Percentiles rank a stretch among this genome's conserved stretches.
These are phyloP conservation scores for Anthracocystis panici-leucophaei DNA, from an alignment of 1,284 basidiomycete genomes.

Conservation along the genomic window DNA sequence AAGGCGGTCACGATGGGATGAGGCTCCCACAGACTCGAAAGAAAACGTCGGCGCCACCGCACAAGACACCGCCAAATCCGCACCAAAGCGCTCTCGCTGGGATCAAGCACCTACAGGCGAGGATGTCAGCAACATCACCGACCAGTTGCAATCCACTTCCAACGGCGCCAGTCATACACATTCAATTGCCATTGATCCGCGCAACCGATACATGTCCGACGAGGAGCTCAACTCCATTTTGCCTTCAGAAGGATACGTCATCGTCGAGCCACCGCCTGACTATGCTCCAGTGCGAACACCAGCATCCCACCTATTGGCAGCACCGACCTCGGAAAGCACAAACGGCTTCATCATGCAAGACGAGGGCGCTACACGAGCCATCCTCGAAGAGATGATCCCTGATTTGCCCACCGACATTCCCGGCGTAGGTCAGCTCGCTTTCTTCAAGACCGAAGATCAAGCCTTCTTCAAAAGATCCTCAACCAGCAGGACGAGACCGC, in stretches of 20 bases:
- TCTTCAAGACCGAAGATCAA: constrained; percentile 98
- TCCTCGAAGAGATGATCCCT: constrained; percentile 85
- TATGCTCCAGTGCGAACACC: constrained; percentile 86
- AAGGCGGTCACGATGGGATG: constrained; percentile 92
- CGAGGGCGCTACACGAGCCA: constrained; percentile 85
- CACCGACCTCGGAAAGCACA: constrained; percentile 73
- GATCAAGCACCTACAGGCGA: constrained; percentile 80
- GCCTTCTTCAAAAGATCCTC: constrained; percentile 97
- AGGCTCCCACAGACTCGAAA: constrained; percentile 73
- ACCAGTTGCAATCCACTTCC: constrained; percentile 5
- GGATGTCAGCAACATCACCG: constrained; percentile 18
- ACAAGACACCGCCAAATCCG: constrained; percentile 73
- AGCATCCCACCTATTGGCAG: constrained; percentile 78
- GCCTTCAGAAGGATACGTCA: constrained; percentile 86
- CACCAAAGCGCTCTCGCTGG: constrained; percentile 84
- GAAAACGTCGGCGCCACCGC: constrained; percentile 74
- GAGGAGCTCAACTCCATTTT: constrained; percentile 94
- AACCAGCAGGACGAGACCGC: constrained; percentile 86
- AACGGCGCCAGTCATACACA: constrained; percentile 16
- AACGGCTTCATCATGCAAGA: constrained; percentile 97
- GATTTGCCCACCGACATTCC: constrained; percentile 98
- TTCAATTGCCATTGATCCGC: constrained; percentile 76
- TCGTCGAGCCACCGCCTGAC: constrained; percentile 92
- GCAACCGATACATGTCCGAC: constrained; percentile 92
- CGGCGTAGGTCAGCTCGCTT: constrained; percentile 94